Percentiles rank a stretch among this genome's conserved stretches.
Evolutionary conservation across 176 grass and related monocot genomes (phyloP).

Genomic region (Carex kokanica): DNA sequence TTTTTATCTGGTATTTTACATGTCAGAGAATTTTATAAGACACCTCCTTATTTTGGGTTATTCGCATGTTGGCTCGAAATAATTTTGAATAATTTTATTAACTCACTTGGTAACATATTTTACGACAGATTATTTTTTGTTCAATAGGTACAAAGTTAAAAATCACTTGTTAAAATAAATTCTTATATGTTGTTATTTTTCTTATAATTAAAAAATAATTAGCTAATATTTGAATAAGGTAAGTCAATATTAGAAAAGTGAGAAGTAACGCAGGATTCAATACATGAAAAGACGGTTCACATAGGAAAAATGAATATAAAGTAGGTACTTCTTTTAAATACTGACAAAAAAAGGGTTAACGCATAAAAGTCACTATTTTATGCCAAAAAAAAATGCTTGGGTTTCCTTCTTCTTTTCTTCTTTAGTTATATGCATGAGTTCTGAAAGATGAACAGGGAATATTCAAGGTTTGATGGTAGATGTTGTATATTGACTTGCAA

Average conservation of each 20-base stretch:
- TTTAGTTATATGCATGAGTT: neutral
- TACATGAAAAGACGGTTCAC: neutral
- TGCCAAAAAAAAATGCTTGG: neutral
- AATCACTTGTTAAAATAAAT: no score
- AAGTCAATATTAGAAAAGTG: neutral
- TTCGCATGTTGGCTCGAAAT: neutral
- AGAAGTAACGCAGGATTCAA: neutral
- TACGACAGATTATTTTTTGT: neutral
- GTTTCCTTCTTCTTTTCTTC: neutral
- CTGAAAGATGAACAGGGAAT: slow-evolving; percentile 30
- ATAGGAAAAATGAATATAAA: slow-evolving; percentile 16
- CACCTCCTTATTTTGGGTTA: neutral
- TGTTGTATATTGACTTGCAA: slow-evolving; percentile 29
- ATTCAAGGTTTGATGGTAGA: slow-evolving; percentile 14
- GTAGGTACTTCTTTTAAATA: slow-evolving; percentile 1
- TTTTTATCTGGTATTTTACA: neutral
- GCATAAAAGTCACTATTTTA: neutral
- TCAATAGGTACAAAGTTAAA: neutral
- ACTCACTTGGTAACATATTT: neutral
- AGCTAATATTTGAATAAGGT: neutral
- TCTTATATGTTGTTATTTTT: no score
- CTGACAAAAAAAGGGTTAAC: neutral
- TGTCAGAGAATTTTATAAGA: neutral
- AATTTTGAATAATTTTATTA: neutral
- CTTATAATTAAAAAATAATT: neutral